Conservation (phyloP, 352 stramenopile species). For the Phytophthora chlamydospora region DNA sequence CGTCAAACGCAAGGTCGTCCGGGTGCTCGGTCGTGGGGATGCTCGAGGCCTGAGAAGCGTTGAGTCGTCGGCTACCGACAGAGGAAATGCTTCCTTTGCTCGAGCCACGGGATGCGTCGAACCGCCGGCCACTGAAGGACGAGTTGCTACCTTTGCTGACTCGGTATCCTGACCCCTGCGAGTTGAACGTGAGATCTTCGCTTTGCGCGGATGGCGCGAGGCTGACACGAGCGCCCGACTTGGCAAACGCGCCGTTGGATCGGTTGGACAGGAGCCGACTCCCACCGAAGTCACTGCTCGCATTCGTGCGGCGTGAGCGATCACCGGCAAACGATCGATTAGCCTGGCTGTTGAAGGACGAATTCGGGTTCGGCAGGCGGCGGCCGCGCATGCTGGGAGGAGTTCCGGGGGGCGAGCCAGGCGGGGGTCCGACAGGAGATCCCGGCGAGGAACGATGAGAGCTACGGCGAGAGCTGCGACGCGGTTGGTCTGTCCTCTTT, state of each 20-base stretch:
- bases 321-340: slow-evolving; percentile 12
- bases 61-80: slow-evolving; percentile 7
- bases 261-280: slow-evolving; percentile 30
- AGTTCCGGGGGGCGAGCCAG: slow-evolving; percentile 31
- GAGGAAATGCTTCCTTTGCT: slow-evolving; percentile 24
- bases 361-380: slow-evolving; percentile 17
- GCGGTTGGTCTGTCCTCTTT: slow-evolving; percentile 13
- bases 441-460: slow-evolving; percentile 7
- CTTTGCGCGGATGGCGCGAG: slow-evolving; percentile 22
- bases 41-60: slow-evolving; percentile 19
- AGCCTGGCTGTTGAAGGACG: slow-evolving; percentile 15
- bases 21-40: slow-evolving; percentile 8
- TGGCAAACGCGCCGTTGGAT: slow-evolving; percentile 28
- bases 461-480: slow-evolving; percentile 12
- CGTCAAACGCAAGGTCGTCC: slow-evolving; percentile 32
- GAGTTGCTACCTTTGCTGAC: slow-evolving; percentile 20
- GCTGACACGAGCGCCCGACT: slow-evolving; percentile 29
- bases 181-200: slow-evolving; percentile 37
- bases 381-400: slow-evolving; percentile 32
- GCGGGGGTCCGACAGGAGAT: slow-evolving; percentile 13
- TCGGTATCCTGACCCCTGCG: slow-evolving; percentile 18
- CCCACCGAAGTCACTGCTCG: slow-evolving; percentile 24
- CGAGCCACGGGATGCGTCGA: slow-evolving; percentile 11
- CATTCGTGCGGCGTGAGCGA: slow-evolving; percentile 19
- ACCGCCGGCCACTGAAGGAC: slow-evolving; percentile 8